Conservation (phyloP, 2,329 filamentous ascomycete genomes). For the Calonectria hongkongensis region DNA sequence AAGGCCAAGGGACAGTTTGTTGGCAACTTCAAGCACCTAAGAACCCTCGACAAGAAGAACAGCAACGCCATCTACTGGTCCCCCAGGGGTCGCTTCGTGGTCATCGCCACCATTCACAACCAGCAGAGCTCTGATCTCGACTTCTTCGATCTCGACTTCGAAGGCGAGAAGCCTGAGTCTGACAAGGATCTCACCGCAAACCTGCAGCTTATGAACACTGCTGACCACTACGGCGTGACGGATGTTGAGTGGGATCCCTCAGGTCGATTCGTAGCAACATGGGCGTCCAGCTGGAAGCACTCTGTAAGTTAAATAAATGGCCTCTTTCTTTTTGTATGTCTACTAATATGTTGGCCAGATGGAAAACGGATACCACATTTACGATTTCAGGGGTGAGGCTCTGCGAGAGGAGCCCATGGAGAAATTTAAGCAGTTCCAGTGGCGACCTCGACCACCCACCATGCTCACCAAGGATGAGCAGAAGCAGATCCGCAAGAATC, state of each 20-base stretch:
- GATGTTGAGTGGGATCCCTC: slow-evolving; percentile 99
- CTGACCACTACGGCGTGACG: slow-evolving; percentile 97
- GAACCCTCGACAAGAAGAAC: slow-evolving; percentile 98
- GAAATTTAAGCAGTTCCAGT: slow-evolving; percentile 98
- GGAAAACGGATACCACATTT: slow-evolving; percentile 99
- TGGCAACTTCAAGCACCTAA: slow-evolving; percentile 97
- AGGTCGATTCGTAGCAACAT: slow-evolving; percentile 94
- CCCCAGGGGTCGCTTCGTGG: slow-evolving; percentile 94
- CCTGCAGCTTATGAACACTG: slow-evolving; percentile 93
- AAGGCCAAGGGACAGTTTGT: slow-evolving; percentile 88
- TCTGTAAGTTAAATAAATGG: slow-evolving; percentile 75
- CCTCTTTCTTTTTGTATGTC: slow-evolving; percentile 23
- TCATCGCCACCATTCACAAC: slow-evolving; percentile 94
- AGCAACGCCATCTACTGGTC: slow-evolving; percentile 99
- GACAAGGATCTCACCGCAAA: slow-evolving; percentile 97
- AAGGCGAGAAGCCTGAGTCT: slow-evolving; percentile 94
- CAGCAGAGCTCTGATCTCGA: slow-evolving; percentile 96
- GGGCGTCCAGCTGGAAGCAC: slow-evolving; percentile 97
- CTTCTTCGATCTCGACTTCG: slow-evolving; percentile 98
- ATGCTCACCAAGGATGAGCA: slow-evolving; percentile 97
- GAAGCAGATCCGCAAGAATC: slow-evolving; percentile 97
- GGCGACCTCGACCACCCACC: slow-evolving; percentile 94
- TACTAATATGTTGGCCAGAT: slow-evolving; percentile 75
- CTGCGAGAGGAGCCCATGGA: slow-evolving; percentile 94
- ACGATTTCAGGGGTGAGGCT: slow-evolving; percentile 94